phyloP scores from a whole-genome alignment of 2,329 filamentous ascomycete species.

The Drechslerella dactyloides region DNA sequence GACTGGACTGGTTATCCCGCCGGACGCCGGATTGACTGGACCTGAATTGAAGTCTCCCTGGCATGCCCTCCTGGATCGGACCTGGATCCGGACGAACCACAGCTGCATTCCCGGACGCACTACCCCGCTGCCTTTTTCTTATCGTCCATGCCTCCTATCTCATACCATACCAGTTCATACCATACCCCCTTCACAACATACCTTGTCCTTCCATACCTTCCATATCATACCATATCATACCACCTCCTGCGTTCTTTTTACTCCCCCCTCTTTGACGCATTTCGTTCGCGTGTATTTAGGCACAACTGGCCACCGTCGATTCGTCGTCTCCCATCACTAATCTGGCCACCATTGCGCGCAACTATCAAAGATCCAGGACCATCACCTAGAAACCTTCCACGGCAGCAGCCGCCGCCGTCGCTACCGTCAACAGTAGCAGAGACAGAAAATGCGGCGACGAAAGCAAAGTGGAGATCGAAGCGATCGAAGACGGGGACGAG shows the following conservation, averaged over 20 bases:
- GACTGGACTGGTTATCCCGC: too few species aligned
- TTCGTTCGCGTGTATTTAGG: neutral
- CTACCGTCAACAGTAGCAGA: neutral
- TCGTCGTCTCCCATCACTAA: constrained; percentile 19
- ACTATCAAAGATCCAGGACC: constrained; percentile 23
- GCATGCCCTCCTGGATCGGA: too few species aligned
- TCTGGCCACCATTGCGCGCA: constrained; percentile 3
- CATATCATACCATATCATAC: too few species aligned
- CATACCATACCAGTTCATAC: too few species aligned
- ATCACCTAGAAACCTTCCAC: neutral
- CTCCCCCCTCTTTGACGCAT: neutral
- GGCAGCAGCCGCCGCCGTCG: neutral
- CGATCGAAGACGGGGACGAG: neutral
- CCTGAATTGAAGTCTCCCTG: too few species aligned
- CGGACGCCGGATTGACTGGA: too few species aligned
- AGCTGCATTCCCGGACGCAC: too few species aligned
- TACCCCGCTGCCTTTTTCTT: too few species aligned
- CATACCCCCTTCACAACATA: too few species aligned
- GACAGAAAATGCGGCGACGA: neutral
- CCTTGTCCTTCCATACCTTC: too few species aligned
- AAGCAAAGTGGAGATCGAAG: neutral
- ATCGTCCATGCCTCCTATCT: too few species aligned
- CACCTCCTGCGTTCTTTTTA: neutral
- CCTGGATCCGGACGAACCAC: too few species aligned
- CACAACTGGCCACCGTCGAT: neutral